Conservation (phyloP, 371 early-diverging fungal species). For the Synchytrium microbalum region DNA sequence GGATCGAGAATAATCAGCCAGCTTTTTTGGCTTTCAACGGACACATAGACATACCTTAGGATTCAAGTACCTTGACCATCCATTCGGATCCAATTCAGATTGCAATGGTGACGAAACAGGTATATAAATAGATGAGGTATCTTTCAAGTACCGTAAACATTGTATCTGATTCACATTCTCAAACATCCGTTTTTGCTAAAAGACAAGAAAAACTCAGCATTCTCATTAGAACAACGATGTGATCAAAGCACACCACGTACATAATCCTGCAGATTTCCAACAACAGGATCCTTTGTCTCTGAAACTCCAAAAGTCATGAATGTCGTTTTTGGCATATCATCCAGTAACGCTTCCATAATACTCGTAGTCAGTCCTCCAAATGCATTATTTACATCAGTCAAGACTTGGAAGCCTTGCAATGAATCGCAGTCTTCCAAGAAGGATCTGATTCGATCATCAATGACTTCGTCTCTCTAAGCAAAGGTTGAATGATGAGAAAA, state of each 20-base stretch:
- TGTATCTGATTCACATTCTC: background rate
- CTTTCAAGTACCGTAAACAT: background rate
- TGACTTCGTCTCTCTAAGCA: conserved; percentile 34
- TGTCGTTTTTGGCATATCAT: conserved; percentile 69
- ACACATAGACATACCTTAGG: background rate
- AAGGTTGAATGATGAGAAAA: conserved; percentile 25
- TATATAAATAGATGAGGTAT: background rate
- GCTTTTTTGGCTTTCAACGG: background rate
- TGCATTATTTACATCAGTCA: conserved; percentile 63
- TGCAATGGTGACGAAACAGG: background rate
- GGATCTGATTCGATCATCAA: conserved; percentile 68
- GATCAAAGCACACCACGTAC: background rate
- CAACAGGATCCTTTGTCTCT: no score
- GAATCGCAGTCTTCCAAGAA: conserved; percentile 81
- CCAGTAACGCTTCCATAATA: conserved; percentile 55
- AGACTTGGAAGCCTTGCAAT: conserved; percentile 57
- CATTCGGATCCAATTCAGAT: background rate
- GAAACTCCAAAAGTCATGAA: conserved; percentile 62
- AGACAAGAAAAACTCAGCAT: background rate
- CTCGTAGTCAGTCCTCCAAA: conserved; percentile 67
- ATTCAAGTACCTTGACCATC: background rate
- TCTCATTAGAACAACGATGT: background rate
- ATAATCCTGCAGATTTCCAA: background rate
- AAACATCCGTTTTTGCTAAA: background rate
- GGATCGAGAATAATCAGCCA: background rate